phyloP scores from a whole-genome alignment of 108 stramenopile species.

The Pseudonitzschia multistriata region DNA sequence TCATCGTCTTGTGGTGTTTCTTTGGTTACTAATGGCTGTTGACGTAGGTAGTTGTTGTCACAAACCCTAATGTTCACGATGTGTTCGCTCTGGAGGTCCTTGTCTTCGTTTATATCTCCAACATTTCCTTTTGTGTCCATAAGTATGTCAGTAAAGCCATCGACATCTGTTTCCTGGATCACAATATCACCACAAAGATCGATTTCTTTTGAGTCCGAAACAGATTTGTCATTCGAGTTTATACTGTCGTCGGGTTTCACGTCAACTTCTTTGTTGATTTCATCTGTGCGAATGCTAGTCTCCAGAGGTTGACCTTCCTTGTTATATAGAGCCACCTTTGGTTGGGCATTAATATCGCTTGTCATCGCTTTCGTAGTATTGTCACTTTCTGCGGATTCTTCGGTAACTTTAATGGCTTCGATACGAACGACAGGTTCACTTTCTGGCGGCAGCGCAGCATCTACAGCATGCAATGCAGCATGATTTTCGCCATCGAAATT shows the following conservation, averaged over 20 bases:
- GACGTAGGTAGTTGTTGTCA: too few species aligned
- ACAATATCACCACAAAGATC: neutral
- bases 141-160: neutral
- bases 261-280: neutral
- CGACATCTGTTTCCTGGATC: neutral
- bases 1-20: too few species aligned
- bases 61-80: too few species aligned
- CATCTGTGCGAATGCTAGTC: neutral
- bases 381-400: too few species aligned
- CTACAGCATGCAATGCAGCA: neutral
- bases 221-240: neutral
- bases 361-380: too few species aligned
- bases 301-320: too few species aligned
- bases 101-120: neutral
- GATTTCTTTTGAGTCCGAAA: neutral
- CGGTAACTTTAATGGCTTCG: too few species aligned
- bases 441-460: neutral
- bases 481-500: neutral
- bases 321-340: too few species aligned
- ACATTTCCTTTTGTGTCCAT: neutral
- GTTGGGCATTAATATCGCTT: too few species aligned
- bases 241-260: neutral
- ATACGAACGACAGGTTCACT: neutral
- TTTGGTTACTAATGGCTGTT: too few species aligned
- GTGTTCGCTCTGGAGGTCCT: neutral